Base-by-base conservation (phyloP, 176 grass and related monocot species). In the Avena insularis region DNA sequence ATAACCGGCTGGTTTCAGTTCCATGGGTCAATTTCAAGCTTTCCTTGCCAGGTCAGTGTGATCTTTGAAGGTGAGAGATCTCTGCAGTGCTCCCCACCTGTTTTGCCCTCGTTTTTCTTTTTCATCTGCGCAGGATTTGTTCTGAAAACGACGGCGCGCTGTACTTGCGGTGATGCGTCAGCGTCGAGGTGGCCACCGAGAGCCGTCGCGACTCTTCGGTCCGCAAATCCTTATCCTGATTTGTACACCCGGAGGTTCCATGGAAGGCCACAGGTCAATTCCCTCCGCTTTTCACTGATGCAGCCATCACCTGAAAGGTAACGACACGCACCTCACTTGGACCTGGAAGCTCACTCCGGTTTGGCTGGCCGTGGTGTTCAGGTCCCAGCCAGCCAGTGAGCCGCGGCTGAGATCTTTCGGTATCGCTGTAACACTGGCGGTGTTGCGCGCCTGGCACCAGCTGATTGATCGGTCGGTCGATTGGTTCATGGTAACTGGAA, bases 211-310 rank as follows among this genome's bases (percentile, higher is more conserved):
- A 66, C 82, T 79, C 86, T 88, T 91, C 90, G 6, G 43, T 91
- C 90, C 64, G 65, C 82, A 27, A 74, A 71, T 50, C 56, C 90
- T 95, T 88, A 93, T 93, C 94, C 64, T 55, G 35, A 82, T 87
- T 36, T 84, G 87, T 65, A 90, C 87, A 93, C 84, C 45, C 35
- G 90, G 85, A 88, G 78, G 75, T 65, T 56, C 75, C 36, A 10
- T 3, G 46, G 17, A 55, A 67, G 50, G 81, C 76, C 14, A 51
- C 79, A 9, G 84, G 90, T 96, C 94, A 85, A 86, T 89, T 86
- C 48, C 10, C 50, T 36, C 81, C 43, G 66, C 84, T 92, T 92
- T 91, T 90, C 63, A 89, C 82, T 53, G 89, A 95, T 85, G 87
- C 77, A 75, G 78, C 84, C 76, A 91, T 65, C 65, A 51, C 36